Base-by-base conservation (phyloP, 768 basidiomycete genomes). In the Boletus tylopilopsis region DNA sequence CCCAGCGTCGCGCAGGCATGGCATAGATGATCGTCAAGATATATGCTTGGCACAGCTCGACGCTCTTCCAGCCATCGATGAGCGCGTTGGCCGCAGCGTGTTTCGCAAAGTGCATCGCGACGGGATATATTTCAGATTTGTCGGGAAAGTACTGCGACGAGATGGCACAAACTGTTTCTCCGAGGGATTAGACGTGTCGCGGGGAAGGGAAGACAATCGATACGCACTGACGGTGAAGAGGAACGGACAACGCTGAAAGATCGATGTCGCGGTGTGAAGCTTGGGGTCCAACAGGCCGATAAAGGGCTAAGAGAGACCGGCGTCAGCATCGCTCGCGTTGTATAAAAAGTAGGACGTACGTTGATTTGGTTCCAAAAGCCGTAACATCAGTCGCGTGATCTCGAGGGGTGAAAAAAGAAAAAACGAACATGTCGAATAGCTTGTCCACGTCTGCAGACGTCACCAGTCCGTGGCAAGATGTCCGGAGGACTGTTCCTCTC, bases 11-110 rank as follows among this genome's bases (percentile, higher is more conserved):
- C 2, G 88, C 89, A 4, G 88, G 89, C 2, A 90, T 84, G 38
- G 82, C 81, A 60, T 87, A 90, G 41, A 86, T 77, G 54, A 84
- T 85, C 85, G 91, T 85, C 44, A 96, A 74, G 41, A 96, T 83
- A 59, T 94, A 96, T 4, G 93, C 93, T 64, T 96, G 93, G 44
- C 87, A 86, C 1, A 94, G 74, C 67, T 96, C 92, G 41, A 94
- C 86, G 12, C 87, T 88, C 68, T 84, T 84, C 85, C 82, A 85
- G 41, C 86, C 87, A 56, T 88, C 84, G 44, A 87, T 87, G 37
- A 92, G 73, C 4, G 86, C 85, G 49, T 83, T 87, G 2, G 87
- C 87, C 2, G 88, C 89, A 0, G 87, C 83, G 54, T 85, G 84
- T 58, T 87, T 88, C 2, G 89, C 89, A 53, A 90, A 91, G 62